Evolutionary conservation across 805 yeast species (phyloP).

Genomic region (Lachancea sp.): DNA sequence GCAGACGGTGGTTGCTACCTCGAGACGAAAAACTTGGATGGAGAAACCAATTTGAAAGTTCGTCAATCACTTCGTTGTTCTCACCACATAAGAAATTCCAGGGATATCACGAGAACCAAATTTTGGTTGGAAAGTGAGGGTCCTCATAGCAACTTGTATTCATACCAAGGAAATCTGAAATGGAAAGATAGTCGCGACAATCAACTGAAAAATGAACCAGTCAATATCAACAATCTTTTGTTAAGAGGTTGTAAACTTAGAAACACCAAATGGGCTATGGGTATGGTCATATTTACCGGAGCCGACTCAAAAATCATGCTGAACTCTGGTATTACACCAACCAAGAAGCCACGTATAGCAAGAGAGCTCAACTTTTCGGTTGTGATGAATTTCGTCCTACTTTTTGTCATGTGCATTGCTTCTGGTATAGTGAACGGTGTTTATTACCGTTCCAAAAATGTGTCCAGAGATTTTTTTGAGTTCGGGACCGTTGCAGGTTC

Average conservation of each 20-base stretch:
- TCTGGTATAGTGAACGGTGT: constrained; percentile 69
- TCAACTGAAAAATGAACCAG: constrained; percentile 46
- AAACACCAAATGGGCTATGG: constrained; percentile 79
- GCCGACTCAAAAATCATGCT: constrained; percentile 75
- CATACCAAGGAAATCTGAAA: constrained; percentile 66
- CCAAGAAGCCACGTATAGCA: constrained; percentile 68
- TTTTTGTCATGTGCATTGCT: constrained; percentile 61
- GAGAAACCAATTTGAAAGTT: constrained; percentile 71
- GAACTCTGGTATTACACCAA: constrained; percentile 73
- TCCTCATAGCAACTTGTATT: constrained; percentile 71
- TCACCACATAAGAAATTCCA: constrained; percentile 41
- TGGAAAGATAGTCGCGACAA: constrained; percentile 36
- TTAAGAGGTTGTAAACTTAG: constrained; percentile 73
- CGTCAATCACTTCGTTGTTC: constrained; percentile 66
- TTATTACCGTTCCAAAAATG: constrained; percentile 41
- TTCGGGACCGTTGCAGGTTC: constrained; percentile 63
- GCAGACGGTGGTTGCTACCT: constrained; percentile 64
- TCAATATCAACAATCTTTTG: constrained; percentile 60
- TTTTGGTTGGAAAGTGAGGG: constrained; percentile 79
- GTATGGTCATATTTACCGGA: constrained; percentile 72
- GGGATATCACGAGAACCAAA: constrained; percentile 44
- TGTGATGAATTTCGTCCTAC: constrained; percentile 53
- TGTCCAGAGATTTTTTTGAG: constrained; percentile 61
- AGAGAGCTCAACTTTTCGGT: constrained; percentile 68
- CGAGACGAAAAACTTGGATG: constrained; percentile 78